Conservation (phyloP, 2,329 filamentous ascomycete genomes). For the Volutella citrinella region DNA sequence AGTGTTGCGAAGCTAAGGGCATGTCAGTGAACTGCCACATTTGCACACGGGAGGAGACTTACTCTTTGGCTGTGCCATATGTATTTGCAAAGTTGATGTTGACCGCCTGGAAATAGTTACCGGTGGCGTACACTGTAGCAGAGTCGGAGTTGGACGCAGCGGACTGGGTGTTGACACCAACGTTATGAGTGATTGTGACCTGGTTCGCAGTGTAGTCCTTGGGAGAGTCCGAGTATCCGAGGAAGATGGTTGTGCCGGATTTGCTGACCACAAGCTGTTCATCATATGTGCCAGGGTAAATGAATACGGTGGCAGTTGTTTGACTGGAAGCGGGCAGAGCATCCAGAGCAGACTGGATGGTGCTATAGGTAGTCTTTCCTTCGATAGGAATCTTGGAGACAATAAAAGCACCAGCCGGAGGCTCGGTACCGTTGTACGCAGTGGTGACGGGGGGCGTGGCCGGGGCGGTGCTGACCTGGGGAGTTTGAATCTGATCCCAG, state of each 20-base stretch:
- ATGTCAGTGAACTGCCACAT: neutral
- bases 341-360: conserved; percentile 25
- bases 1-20: conserved; percentile 37
- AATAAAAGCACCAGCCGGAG: conserved; percentile 37
- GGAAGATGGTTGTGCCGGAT: conserved; percentile 14
- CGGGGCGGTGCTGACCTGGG: conserved; percentile 8
- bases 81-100: conserved; percentile 24
- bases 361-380: conserved; percentile 20
- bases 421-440: conserved; percentile 37
- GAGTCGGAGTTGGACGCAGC: conserved; percentile 22
- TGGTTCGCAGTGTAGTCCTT: conserved; percentile 19
- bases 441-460: conserved; percentile 17
- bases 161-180: conserved; percentile 19
- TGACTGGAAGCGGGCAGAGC: conserved; percentile 16
- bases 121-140: conserved; percentile 21
- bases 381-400: conserved; percentile 31
- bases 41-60: neutral
- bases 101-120: conserved; percentile 22
- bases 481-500: conserved; percentile 20
- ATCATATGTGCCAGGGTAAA: conserved; percentile 50
- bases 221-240: conserved; percentile 24
- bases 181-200: conserved; percentile 20
- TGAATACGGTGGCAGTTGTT: conserved; percentile 30
- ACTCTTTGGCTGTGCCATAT: conserved; percentile 17
- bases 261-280: conserved; percentile 40